Base-by-base conservation (phyloP, 306 rosid genomes). In the Medicago truncatula region DNA sequence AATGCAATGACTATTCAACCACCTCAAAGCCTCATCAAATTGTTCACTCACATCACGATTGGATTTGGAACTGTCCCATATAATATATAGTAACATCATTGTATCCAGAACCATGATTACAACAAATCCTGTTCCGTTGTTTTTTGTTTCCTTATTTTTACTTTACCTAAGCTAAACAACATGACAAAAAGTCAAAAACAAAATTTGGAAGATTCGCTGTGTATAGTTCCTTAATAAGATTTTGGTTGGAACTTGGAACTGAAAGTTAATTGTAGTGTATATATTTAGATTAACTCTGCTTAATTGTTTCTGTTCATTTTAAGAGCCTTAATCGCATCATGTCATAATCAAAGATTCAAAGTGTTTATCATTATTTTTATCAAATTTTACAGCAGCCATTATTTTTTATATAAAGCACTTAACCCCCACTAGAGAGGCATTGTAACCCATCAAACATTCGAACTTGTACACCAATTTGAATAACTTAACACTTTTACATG, bases 31-130 rank as follows among this genome's bases (percentile, higher is more conserved):
- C 38, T 34, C 38, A 34, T 76, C 66, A 20, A 53, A 53, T 53
- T 53, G 74, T 77, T 77, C 75, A 57, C 54, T 77, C 81, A 68
- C 75, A 67, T 67, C 72, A 47, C n/a, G 71, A 61, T 49, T 14
- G 60, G 50, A 63, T 50, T 64, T 72, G 15, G n/a, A 58, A 58
- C 64, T 58, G 64, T 58, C 64, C 71, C 7, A 41, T 43, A 49
- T 41, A 17, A 39, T 41, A 10, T 28, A 21, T 10, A 44, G 25
- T 7, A 23, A 28, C 62, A 50, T 70, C 75, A 70, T 70, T 52
- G n/a, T 70, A 53, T 70, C 61, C 75, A 1, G 47, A 6, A 16
- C 60, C 62, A 71, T 78, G 16, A 77, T 59, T 47, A 46, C 40
- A 17, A 47, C 62, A 17, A 44, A 20, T 23, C 70, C 34, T 63